A percentile compares a stretch with the other conserved stretches of the same genome.
Evolutionary conservation across 169 alveolate genomes (phyloP).

Genomic region (Cryptosporidium tyzzeri): DNA sequence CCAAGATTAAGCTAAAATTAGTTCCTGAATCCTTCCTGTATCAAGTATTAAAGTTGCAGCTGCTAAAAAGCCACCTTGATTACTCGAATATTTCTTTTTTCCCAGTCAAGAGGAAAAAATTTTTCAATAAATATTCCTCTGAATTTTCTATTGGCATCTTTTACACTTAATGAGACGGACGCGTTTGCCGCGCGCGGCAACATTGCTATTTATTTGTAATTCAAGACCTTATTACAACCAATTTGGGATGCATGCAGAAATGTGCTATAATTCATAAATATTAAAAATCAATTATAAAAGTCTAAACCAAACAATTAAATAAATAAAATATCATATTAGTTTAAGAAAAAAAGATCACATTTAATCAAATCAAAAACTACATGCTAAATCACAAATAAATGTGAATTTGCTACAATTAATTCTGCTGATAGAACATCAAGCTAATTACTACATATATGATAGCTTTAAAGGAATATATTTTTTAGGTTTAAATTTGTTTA

Average conservation of each 20-base stretch:
- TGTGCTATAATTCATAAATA: background rate
- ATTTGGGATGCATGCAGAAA: conserved; percentile 2
- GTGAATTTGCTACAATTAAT: background rate
- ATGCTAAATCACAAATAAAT: no score
- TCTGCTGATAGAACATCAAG: background rate
- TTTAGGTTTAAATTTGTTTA: conserved; percentile 1
- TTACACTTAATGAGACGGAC: conserved; percentile 18
- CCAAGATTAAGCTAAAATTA: background rate
- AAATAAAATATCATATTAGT: background rate
- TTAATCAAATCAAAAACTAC: background rate
- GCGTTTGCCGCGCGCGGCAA: conserved; percentile 7
- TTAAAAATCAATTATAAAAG: background rate
- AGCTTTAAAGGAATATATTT: background rate
- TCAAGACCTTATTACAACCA: background rate
- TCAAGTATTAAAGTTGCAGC: background rate
- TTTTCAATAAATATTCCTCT: background rate
- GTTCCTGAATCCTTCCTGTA: background rate
- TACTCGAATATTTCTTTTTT: background rate
- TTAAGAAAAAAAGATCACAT: background rate
- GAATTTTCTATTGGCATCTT: background rate
- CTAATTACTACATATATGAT: background rate
- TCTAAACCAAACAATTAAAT: background rate
- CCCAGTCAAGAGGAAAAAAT: background rate
- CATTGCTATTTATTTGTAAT: background rate
- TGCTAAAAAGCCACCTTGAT: background rate